Evolutionary conservation across 2,329 filamentous ascomycete genomes (phyloP).

Genomic region (Colletotrichum melonis): DNA sequence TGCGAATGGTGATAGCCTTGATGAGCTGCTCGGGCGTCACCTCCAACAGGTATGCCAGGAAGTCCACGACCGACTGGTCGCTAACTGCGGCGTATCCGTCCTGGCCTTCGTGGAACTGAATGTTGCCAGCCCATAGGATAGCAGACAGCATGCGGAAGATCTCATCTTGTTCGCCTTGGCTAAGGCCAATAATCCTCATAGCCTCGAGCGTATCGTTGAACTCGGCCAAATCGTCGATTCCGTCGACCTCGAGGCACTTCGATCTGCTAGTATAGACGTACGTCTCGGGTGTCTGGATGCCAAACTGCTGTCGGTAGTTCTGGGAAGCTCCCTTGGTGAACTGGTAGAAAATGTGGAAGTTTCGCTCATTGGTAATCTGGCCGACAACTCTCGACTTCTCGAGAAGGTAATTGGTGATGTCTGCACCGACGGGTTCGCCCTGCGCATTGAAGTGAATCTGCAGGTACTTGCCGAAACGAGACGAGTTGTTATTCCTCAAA

Average conservation of each 20-base stretch:
- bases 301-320: slow-evolving; percentile 87
- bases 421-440: slow-evolving; percentile 93
- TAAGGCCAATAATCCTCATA: slow-evolving; percentile 93
- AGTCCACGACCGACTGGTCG: slow-evolving; percentile 93
- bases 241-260: slow-evolving; percentile 93
- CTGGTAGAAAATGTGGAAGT: slow-evolving; percentile 99
- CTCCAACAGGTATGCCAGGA: slow-evolving; percentile 92
- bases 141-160: slow-evolving; percentile 96
- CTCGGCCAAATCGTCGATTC: slow-evolving; percentile 91
- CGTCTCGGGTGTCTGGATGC: slow-evolving; percentile 89
- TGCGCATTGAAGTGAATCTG: slow-evolving; percentile 95
- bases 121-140: slow-evolving; percentile 94
- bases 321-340: slow-evolving; percentile 95
- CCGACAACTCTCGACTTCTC: slow-evolving; percentile 96
- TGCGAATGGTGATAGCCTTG: slow-evolving; percentile 88
- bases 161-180: slow-evolving; percentile 89
- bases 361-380: slow-evolving; percentile 94
- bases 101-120: slow-evolving; percentile 91
- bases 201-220: slow-evolving; percentile 92
- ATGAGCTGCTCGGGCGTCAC: slow-evolving; percentile 84
- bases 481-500: slow-evolving; percentile 98
- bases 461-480: slow-evolving; percentile 97
- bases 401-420: slow-evolving; percentile 97
- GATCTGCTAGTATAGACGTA: slow-evolving; percentile 95
- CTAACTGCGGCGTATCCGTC: slow-evolving; percentile 86